Evolutionary conservation across 2,329 filamentous ascomycete species (phyloP).

Genomic region (Colletotrichum cereale): DNA sequence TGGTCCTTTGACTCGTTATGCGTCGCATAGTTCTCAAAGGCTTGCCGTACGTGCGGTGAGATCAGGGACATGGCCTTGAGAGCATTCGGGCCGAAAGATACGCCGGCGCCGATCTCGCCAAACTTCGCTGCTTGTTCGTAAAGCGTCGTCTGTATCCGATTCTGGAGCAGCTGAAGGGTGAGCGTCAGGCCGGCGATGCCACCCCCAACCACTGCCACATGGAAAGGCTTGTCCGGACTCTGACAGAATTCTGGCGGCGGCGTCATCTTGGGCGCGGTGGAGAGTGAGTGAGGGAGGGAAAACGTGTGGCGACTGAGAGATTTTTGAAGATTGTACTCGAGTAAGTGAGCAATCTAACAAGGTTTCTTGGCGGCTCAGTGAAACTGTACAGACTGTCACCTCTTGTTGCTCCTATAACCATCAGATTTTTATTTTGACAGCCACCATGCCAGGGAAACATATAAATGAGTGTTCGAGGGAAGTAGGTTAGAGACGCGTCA

Average conservation of each 20-base stretch:
- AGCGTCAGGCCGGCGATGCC: slow-evolving; percentile 65
- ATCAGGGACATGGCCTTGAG: slow-evolving; percentile 55
- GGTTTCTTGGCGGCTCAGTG: neutral
- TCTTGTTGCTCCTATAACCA: neutral
- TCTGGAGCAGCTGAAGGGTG: slow-evolving; percentile 57
- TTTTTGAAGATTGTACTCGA: neutral
- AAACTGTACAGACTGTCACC: neutral
- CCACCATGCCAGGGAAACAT: neutral
- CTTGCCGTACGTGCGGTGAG: slow-evolving; percentile 48
- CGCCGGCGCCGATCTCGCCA: slow-evolving; percentile 63
- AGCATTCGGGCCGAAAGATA: slow-evolving; percentile 65
- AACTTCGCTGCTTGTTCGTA: slow-evolving; percentile 60
- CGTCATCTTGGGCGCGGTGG: slow-evolving; percentile 5
- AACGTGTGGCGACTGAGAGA: neutral
- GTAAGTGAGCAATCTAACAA: neutral
- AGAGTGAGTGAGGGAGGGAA: neutral
- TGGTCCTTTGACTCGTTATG: slow-evolving; percentile 32
- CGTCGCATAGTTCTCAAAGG: slow-evolving; percentile 51
- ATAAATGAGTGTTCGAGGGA: neutral
- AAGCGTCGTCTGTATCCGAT: slow-evolving; percentile 56
- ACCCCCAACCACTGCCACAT: slow-evolving; percentile 62
- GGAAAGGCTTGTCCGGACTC: slow-evolving; percentile 30
- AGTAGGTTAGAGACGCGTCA: neutral
- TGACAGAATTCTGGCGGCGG: slow-evolving; percentile 27
- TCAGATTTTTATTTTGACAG: neutral